Percentiles rank a stretch among this genome's conserved stretches.
Evolutionary conservation across 106 monocot species (phyloP).

Genomic region (Acorus calamus): DNA sequence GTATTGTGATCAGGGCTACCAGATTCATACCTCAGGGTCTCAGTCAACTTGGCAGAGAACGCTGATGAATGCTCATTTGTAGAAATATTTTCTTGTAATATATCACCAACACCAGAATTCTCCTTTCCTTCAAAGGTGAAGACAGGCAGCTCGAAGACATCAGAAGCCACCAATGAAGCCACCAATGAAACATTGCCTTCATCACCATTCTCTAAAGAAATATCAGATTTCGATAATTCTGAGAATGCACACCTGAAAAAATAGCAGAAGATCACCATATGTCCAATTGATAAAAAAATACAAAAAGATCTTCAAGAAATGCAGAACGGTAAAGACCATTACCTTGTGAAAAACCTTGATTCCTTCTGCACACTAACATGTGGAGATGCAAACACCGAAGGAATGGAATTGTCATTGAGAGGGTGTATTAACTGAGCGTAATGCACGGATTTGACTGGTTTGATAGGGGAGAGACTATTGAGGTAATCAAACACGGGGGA

Average conservation of each 20-base stretch:
- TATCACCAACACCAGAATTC: conserved; percentile 20
- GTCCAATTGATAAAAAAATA: neutral
- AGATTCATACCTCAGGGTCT: conserved; percentile 29
- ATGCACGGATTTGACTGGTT: conserved; percentile 52
- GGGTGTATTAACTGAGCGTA: conserved; percentile 42
- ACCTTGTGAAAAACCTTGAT: conserved; percentile 34
- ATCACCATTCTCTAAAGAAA: conserved; percentile 17
- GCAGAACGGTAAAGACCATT: neutral
- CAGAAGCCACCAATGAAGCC: conserved; percentile 4
- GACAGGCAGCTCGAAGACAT: conserved; percentile 18
- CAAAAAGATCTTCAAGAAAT: neutral
- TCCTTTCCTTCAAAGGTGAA: conserved; percentile 16
- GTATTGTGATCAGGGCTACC: conserved; percentile 71
- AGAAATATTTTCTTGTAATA: conserved; percentile 31
- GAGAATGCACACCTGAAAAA: conserved; percentile 38
- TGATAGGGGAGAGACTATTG: conserved; percentile 73
- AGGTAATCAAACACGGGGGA: conserved; percentile 76
- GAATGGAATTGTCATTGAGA: conserved; percentile 37
- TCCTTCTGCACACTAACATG: conserved; percentile 47
- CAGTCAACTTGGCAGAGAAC: conserved; percentile 10
- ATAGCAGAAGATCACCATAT: neutral
- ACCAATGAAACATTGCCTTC: conserved; percentile 14
- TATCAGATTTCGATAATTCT: conserved; percentile 38
- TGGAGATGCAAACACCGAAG: conserved; percentile 70
- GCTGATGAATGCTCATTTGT: conserved; percentile 37